Conservation (phyloP, 176 grass and related monocot species). For the Bonia amplexicaulis region DNA sequence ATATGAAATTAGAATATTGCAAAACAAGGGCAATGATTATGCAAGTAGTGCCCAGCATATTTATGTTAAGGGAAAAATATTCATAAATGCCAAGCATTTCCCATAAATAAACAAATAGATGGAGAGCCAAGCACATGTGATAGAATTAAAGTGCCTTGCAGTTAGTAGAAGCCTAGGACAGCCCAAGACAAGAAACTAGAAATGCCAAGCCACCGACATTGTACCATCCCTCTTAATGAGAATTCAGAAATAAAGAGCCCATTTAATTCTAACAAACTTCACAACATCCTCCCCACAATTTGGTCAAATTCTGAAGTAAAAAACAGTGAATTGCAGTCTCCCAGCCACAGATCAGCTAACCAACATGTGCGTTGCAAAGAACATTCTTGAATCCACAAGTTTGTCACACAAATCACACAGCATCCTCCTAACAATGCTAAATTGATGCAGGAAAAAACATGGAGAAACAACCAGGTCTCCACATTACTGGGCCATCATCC, state of each 20-base stretch:
- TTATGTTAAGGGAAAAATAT: background rate
- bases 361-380: background rate
- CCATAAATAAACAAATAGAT: background rate
- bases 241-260: conserved; percentile 14
- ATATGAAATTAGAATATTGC: background rate
- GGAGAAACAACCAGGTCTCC: background rate
- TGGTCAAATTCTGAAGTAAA: background rate
- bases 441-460: background rate
- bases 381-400: background rate
- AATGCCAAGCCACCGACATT: conserved; percentile 27
- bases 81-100: background rate
- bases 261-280: background rate
- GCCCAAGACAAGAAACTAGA: background rate
- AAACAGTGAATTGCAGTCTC: background rate
- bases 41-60: background rate
- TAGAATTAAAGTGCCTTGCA: background rate
- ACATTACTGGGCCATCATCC: background rate
- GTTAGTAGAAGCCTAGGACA: conserved; percentile 3
- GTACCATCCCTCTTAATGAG: background rate
- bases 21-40: background rate
- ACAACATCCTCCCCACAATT: background rate
- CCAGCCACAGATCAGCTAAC: background rate
- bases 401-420: background rate
- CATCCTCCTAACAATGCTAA: background rate
- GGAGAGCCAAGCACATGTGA: conserved; percentile 8